Conservation (phyloP, 2,329 filamentous ascomycete species). For the Colletotrichum godetiae region DNA sequence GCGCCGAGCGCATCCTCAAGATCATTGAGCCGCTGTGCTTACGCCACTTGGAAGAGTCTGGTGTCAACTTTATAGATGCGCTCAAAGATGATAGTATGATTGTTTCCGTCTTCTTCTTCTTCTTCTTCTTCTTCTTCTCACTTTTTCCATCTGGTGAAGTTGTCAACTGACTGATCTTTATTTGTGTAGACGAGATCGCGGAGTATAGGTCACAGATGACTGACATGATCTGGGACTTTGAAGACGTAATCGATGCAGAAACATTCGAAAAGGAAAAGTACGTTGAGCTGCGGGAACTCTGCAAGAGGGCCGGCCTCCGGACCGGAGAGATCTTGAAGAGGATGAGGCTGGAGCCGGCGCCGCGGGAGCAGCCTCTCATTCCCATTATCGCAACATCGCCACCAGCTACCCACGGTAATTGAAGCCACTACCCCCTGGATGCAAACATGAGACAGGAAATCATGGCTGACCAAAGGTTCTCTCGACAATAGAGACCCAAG, state of each 20-base stretch:
- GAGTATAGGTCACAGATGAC: slow-evolving; percentile 59
- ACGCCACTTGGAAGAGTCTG: slow-evolving; percentile 60
- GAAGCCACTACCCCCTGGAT: not conserved
- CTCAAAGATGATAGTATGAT: slow-evolving; percentile 65
- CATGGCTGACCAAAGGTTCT: not conserved
- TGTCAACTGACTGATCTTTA: not conserved
- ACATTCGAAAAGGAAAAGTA: slow-evolving; percentile 64
- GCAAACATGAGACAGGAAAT: not conserved
- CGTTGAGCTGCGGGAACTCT: slow-evolving; percentile 58
- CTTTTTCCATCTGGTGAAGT: not conserved
- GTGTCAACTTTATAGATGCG: slow-evolving; percentile 59
- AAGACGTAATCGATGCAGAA: slow-evolving; percentile 62
- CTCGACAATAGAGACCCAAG: not conserved
- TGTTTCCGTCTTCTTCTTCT: too few species aligned
- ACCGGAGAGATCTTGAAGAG: slow-evolving; percentile 63
- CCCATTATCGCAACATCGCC: slow-evolving; percentile 12
- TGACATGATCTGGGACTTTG: slow-evolving; percentile 67
- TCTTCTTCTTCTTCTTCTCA: too few species aligned
- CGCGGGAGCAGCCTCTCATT: slow-evolving; percentile 1
- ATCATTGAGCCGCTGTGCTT: slow-evolving; percentile 63
- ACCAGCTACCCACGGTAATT: slow-evolving; percentile 6
- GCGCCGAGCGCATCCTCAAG: slow-evolving; percentile 61
- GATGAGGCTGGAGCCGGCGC: slow-evolving; percentile 59
- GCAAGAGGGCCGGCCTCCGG: slow-evolving; percentile 59
- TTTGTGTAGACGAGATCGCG: slow-evolving; percentile 59